Conservation (phyloP, 495 filamentous ascomycete genomes). For the Lophium mytilinum region DNA sequence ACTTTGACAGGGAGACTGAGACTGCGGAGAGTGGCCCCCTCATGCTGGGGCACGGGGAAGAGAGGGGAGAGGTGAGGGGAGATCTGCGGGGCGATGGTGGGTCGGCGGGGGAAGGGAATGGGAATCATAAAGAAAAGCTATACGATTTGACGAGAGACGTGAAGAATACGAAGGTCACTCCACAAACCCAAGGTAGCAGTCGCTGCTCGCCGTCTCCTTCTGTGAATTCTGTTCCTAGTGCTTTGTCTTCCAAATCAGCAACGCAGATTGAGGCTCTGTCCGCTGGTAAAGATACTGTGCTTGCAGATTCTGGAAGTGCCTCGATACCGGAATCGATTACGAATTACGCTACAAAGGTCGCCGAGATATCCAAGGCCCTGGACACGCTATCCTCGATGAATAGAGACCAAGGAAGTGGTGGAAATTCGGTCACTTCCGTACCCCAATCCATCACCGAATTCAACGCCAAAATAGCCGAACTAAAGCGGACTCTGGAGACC, state of each 20-base stretch:
- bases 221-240: background rate
- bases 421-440: background rate
- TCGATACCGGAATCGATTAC: background rate
- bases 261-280: background rate
- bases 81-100: too few species aligned
- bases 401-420: background rate
- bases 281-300: background rate
- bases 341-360: background rate
- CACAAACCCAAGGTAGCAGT: background rate
- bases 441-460: background rate
- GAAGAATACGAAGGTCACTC: background rate
- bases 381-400: background rate
- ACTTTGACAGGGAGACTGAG: too few species aligned
- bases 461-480: background rate
- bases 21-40: too few species aligned
- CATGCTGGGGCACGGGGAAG: too few species aligned
- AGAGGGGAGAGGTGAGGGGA: too few species aligned
- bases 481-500: background rate
- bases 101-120: too few species aligned
- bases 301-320: background rate
- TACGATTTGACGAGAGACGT: too few species aligned
- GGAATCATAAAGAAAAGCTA: too few species aligned
- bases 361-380: background rate
- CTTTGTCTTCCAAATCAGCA: background rate
- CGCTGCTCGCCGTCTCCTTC: background rate